Percentiles rank a stretch among this genome's conserved stretches.
Conservation (phyloP, 495 filamentous ascomycete species). For the Penicillium bialowiezense region DNA sequence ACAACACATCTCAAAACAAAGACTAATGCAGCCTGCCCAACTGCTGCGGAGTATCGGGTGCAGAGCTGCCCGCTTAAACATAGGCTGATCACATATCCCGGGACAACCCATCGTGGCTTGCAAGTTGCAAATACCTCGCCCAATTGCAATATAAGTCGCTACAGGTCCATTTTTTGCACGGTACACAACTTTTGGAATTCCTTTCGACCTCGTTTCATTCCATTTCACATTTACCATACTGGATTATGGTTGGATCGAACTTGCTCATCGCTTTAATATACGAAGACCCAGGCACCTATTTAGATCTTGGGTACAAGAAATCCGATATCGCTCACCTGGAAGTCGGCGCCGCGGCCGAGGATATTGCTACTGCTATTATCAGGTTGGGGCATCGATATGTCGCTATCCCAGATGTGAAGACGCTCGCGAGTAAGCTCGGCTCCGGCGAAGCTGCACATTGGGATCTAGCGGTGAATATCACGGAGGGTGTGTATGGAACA, state of each 20-base stretch:
- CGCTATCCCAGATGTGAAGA: not conserved
- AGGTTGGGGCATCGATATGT: not conserved
- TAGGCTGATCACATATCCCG: not conserved
- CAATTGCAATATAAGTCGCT: no score
- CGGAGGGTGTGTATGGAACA: conserved; percentile 19
- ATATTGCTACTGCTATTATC: not conserved
- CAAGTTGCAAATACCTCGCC: not conserved
- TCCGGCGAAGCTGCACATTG: conserved; percentile 6
- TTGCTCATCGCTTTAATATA: not conserved
- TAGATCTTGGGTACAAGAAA: not conserved
- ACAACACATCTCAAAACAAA: not conserved
- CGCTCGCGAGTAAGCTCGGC: not conserved
- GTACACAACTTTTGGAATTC: no score
- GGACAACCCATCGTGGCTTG: not conserved
- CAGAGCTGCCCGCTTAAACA: not conserved
- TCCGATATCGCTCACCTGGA: not conserved
- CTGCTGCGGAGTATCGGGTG: not conserved
- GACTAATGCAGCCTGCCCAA: not conserved
- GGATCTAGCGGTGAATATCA: conserved; percentile 23
- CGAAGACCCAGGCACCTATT: not conserved
- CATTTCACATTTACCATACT: not conserved
- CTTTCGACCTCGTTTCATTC: no score
- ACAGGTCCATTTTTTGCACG: not conserved
- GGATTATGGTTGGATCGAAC: not conserved
- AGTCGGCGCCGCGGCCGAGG: not conserved